These are phyloP conservation scores for Diospyros lotus DNA, from an alignment of 148 eudicot genomes.

Conservation along the genomic window DNA sequence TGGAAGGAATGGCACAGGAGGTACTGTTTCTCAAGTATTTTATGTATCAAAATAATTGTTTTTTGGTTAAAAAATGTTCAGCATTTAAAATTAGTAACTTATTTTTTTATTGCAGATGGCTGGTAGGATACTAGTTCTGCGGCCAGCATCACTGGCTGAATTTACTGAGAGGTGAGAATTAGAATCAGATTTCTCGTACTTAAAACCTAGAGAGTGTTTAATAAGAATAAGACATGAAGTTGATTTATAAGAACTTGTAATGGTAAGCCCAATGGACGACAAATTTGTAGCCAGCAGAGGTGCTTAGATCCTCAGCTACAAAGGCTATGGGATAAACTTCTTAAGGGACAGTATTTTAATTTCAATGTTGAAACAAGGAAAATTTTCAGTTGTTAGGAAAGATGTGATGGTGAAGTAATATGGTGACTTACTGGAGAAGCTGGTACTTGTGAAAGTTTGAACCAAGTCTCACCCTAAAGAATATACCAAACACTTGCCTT, in stretches of 20 bases:
- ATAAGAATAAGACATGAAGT: conserved; percentile 2
- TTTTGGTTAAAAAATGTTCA: not conserved
- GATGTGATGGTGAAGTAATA: not conserved
- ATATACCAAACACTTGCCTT: not conserved
- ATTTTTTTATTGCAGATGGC: conserved; percentile 55
- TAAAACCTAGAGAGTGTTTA: not conserved
- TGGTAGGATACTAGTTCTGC: conserved; percentile 79
- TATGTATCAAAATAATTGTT: not conserved
- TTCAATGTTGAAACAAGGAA: not conserved
- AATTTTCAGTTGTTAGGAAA: not conserved
- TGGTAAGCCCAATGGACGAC: not conserved
- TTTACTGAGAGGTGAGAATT: conserved; percentile 62
- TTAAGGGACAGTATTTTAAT: not conserved
- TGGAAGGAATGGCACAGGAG: conserved; percentile 73
- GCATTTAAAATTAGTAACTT: conserved; percentile 3
- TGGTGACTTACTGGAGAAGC: not conserved
- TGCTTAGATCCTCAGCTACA: not conserved
- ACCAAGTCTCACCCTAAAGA: not conserved
- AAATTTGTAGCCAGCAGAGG: not conserved
- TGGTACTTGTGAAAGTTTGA: not conserved
- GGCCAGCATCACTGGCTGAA: conserved; percentile 67
- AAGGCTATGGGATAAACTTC: not conserved
- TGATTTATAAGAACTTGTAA: not conserved
- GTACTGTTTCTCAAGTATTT: conserved; percentile 25
- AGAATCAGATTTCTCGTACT: not conserved